Conservation (phyloP, 192 early-diverging fungal species). For the Glomus cerebriforme region DNA sequence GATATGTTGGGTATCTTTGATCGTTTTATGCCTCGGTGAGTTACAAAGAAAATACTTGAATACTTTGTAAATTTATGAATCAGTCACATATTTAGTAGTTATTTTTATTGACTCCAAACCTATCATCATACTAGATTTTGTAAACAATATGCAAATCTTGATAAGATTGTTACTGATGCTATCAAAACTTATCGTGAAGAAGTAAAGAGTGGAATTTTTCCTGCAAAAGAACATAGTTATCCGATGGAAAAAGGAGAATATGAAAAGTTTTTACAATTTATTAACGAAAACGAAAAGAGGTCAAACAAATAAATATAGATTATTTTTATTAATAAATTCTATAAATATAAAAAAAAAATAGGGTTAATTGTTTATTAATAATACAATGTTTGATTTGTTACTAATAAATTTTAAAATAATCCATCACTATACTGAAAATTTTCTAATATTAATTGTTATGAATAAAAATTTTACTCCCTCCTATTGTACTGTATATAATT, state of each 20-base stretch:
- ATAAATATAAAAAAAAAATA: too few species aligned
- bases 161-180: conserved; percentile 71
- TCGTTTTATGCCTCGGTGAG: conserved; percentile 82
- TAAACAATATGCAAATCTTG: conserved; percentile 82
- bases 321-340: too few species aligned
- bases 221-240: conserved; percentile 79
- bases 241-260: conserved; percentile 64
- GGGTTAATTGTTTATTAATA: too few species aligned
- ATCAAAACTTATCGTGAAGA: conserved; percentile 72
- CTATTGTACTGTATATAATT: too few species aligned
- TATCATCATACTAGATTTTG: conserved; percentile 66
- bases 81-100: not conserved
- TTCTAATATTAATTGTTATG: too few species aligned
- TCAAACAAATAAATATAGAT: not conserved
- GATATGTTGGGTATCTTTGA: conserved; percentile 95
- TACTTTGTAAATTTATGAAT: not conserved
- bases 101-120: not conserved
- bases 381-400: too few species aligned
- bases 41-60: conserved; percentile 10
- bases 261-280: conserved; percentile 43
- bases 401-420: too few species aligned
- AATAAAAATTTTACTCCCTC: too few species aligned
- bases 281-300: not conserved
- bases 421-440: too few species aligned
- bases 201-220: conserved; percentile 78